Conservation (phyloP, 208 protist species). For the Trypanosomatidae sp. region DNA sequence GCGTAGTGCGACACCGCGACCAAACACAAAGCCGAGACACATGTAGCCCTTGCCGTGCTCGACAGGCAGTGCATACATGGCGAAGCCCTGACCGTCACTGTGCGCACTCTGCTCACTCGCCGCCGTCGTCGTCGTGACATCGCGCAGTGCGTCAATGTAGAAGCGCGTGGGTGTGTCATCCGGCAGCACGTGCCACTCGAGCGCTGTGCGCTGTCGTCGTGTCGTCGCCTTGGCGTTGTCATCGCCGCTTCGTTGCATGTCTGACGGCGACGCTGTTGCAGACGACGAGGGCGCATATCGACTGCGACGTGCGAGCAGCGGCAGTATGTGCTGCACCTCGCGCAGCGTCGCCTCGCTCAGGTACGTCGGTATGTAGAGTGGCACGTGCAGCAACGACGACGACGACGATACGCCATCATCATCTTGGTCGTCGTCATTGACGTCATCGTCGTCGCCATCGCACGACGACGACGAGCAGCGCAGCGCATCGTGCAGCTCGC, state of each 20-base stretch:
- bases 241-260: too few species aligned
- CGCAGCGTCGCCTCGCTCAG: slow-evolving; percentile 29
- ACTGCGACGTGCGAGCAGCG: slow-evolving; percentile 19
- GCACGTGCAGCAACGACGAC: slow-evolving; percentile 4
- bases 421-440: neutral
- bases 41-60: slow-evolving; percentile 67
- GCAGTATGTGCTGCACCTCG: slow-evolving; percentile 32
- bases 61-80: slow-evolving; percentile 59
- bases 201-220: neutral
- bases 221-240: too few species aligned
- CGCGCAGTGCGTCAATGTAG: slow-evolving; percentile 16
- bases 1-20: slow-evolving; percentile 37
- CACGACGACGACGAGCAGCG: neutral
- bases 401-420: neutral
- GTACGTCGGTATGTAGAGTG: slow-evolving; percentile 43
- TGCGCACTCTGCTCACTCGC: neutral
- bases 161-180: slow-evolving; percentile 22
- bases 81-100: slow-evolving; percentile 7
- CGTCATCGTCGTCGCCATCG: neutral
- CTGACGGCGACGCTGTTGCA: too few species aligned
- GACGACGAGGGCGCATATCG: too few species aligned
- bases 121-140: neutral
- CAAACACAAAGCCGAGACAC: slow-evolving; percentile 77
- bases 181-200: slow-evolving; percentile 9
- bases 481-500: slow-evolving; percentile 43